Conservation (phyloP, 768 basidiomycete species). For the Kwoniella botswanensis region DNA sequence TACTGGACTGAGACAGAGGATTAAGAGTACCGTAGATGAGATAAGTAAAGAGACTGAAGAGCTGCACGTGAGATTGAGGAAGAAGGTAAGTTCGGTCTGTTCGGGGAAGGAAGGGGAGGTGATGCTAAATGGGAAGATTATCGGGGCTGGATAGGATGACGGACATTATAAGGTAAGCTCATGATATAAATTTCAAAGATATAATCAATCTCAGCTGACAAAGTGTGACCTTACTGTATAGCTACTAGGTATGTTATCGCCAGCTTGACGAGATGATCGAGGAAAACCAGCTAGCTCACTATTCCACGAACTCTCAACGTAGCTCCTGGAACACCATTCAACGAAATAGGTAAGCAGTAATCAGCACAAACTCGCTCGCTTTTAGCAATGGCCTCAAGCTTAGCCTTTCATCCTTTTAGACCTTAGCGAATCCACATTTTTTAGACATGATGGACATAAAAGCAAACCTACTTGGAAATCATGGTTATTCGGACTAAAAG, state of each 20-base stretch:
- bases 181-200: too few species aligned
- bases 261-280: too few species aligned
- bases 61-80: conserved; percentile 45
- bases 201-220: background rate
- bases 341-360: conserved; percentile 45
- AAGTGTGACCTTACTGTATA: conserved; percentile 8
- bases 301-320: background rate
- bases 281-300: background rate
- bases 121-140: conserved; percentile 1
- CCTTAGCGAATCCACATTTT: conserved; percentile 43
- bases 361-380: background rate
- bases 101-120: background rate
- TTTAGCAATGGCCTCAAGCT: background rate
- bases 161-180: conserved; percentile 42
- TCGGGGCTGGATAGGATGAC: conserved; percentile 30
- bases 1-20: conserved; percentile 24
- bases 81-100: conserved; percentile 28
- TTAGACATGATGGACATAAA: conserved; percentile 27
- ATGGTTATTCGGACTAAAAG: conserved; percentile 53
- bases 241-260: conserved; percentile 36
- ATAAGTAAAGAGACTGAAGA: conserved; percentile 35
- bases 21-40: conserved; percentile 26
- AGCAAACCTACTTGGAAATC: conserved; percentile 35
- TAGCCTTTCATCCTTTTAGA: conserved; percentile 15
- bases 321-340: conserved; percentile 57